Evolutionary conservation across 2,329 filamentous ascomycete species (phyloP).

Genomic region (Exophiala aquamarina): DNA sequence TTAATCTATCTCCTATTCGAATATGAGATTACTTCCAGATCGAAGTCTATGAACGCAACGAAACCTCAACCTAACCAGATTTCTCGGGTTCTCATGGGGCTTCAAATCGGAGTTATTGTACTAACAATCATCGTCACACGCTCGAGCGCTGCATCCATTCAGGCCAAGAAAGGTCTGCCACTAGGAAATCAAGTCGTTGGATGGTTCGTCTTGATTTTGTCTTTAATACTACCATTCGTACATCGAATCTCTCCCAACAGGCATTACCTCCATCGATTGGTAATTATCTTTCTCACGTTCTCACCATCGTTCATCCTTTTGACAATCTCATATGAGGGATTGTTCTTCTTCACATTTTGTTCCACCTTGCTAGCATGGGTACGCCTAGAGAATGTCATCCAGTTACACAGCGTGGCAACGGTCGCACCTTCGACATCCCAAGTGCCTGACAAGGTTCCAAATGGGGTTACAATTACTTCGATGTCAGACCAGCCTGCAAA

Average conservation of each 20-base stretch:
- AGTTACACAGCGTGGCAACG: conserved; percentile 24
- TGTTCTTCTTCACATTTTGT: conserved; percentile 92
- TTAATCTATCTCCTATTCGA: conserved; percentile 79
- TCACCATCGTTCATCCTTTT: conserved; percentile 93
- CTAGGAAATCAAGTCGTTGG: conserved; percentile 84
- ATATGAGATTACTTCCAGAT: conserved; percentile 55
- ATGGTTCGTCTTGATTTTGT: conserved; percentile 77
- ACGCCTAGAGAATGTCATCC: conserved; percentile 77
- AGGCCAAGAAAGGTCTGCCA: conserved; percentile 81
- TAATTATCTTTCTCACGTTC: conserved; percentile 88
- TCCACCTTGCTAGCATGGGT: conserved; percentile 84
- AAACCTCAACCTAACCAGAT: conserved; percentile 27
- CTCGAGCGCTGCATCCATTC: conserved; percentile 80
- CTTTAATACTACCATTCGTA: conserved; percentile 76
- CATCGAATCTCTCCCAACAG: conserved; percentile 77
- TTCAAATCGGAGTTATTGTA: conserved; percentile 67
- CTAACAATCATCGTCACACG: conserved; percentile 83
- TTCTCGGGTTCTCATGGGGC: conserved; percentile 46
- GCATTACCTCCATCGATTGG: conserved; percentile 85
- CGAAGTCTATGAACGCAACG: conserved; percentile 32
- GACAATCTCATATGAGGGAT: conserved; percentile 93
- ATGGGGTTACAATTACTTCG: conserved; percentile 22
- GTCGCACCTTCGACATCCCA: neutral
- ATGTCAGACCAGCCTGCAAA: conserved; percentile 32
- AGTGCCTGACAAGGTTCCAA: neutral